Evolutionary conservation across 768 basidiomycete species (phyloP).

Genomic region (Russula earlei): DNA sequence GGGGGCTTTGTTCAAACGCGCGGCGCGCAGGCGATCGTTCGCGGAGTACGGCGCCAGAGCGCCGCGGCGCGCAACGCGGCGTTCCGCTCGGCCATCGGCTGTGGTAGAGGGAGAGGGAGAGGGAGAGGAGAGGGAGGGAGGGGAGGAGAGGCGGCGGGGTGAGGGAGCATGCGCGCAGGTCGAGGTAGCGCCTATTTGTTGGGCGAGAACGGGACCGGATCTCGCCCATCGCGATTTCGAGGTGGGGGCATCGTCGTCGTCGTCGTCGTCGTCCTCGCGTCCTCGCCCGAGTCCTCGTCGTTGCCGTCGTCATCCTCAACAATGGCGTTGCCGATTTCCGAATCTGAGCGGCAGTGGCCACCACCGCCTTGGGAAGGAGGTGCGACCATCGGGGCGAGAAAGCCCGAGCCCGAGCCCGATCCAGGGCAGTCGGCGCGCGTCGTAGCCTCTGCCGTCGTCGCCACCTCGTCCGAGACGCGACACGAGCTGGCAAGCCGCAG

Average conservation of each 20-base stretch:
- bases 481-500: slow-evolving; percentile 3
- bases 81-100: background rate
- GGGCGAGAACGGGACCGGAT: background rate
- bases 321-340: too few relatives aligned
- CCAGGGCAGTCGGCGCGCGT: too few relatives aligned
- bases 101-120: background rate
- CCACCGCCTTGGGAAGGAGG: too few relatives aligned
- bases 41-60: slow-evolving; percentile 1
- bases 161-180: too few relatives aligned
- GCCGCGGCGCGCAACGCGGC: background rate
- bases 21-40: background rate
- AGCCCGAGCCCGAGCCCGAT: too few relatives aligned
- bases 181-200: too few relatives aligned
- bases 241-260: too few relatives aligned
- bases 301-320: background rate
- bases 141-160: too few relatives aligned
- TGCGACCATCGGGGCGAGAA: too few relatives aligned
- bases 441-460: too few relatives aligned
- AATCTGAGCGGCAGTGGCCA: too few relatives aligned
- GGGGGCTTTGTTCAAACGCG: background rate
- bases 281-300: background rate
- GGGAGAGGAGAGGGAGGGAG: background rate
- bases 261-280: background rate
- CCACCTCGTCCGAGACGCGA: background rate
- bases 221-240: too few relatives aligned